Conservation (phyloP, 2,329 filamentous ascomycete genomes). For the Colletotrichum zoysiae region DNA sequence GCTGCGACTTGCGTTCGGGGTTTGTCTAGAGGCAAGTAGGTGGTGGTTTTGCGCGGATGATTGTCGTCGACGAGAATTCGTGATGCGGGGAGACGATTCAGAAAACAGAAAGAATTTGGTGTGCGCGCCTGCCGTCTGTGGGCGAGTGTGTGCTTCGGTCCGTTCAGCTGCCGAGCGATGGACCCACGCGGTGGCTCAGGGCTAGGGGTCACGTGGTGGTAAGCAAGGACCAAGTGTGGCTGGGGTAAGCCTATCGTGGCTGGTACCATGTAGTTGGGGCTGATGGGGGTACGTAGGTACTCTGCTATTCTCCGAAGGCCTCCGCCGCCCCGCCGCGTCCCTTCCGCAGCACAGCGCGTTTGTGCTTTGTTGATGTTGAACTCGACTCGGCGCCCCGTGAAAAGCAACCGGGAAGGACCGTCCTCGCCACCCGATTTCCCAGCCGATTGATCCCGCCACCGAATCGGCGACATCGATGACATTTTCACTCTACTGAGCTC, state of each 20-base stretch:
- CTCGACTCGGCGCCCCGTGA: neutral
- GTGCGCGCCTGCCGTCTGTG: constrained; percentile 14
- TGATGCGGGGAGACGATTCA: constrained; percentile 26
- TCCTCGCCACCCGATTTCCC: constrained; percentile 6
- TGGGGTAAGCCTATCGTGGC: neutral
- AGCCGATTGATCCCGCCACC: neutral
- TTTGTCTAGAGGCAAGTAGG: constrained; percentile 49
- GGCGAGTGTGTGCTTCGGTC: constrained; percentile 8
- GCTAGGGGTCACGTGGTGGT: neutral
- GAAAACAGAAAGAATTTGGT: constrained; percentile 50
- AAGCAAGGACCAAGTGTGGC: neutral
- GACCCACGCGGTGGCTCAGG: neutral
- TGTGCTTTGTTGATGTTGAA: constrained; percentile 25
- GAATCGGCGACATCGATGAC: neutral
- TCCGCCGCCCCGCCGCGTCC: constrained; percentile 6
- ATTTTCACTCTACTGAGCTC: neutral
- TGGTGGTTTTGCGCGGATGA: constrained; percentile 44
- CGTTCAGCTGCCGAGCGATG: neutral
- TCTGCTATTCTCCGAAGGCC: neutral
- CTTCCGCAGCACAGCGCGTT: constrained; percentile 1
- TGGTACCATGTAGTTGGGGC: too few relatives aligned
- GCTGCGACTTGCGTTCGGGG: constrained; percentile 62
- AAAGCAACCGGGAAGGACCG: neutral
- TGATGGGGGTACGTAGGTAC: too few relatives aligned
- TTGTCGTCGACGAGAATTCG: constrained; percentile 39